Percentiles rank a stretch among this genome's conserved stretches.
These are phyloP conservation scores for Trichothecium sympodiale DNA, from an alignment of 2,329 filamentous ascomycete species.

Conservation along the genomic window DNA sequence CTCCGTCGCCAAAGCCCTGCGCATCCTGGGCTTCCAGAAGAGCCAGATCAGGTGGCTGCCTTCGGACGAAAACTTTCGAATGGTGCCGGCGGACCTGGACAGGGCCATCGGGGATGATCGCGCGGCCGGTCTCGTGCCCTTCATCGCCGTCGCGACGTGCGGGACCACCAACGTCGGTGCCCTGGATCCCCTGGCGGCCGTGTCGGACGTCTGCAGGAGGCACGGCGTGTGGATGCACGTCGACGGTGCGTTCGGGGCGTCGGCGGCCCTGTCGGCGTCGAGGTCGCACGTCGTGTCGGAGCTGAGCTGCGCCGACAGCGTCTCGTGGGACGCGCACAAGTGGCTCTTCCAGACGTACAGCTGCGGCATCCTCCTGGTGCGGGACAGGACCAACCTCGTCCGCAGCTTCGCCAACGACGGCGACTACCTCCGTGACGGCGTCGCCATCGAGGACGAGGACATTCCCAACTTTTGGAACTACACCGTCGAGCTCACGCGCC, in stretches of 20 bases:
- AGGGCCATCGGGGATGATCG: conserved; percentile 5
- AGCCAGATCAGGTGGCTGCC: conserved; percentile 6
- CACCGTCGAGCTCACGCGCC: conserved; percentile 13
- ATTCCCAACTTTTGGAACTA: conserved; percentile 16
- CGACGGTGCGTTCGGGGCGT: conserved; percentile 14
- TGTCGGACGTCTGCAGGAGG: conserved; percentile 5
- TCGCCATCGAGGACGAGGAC: conserved; percentile 12
- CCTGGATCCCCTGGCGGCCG: conserved; percentile 6
- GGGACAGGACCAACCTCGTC: conserved; percentile 9
- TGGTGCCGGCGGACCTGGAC: conserved; percentile 2
- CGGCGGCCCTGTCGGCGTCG: conserved; percentile 9
- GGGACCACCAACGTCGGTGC: conserved; percentile 9
- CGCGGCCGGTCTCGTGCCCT: conserved; percentile 6
- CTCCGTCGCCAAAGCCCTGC: conserved; percentile 8
- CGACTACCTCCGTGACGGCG: conserved; percentile 13
- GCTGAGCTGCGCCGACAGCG: conserved; percentile 11
- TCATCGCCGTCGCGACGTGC: conserved; percentile 7
- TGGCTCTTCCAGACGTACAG: conserved; percentile 16
- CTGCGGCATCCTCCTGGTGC: conserved; percentile 12
- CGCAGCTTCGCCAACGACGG: conserved; percentile 13
- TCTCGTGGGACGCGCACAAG: conserved; percentile 17
- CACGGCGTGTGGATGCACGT: conserved; percentile 13
- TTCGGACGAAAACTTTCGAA: conserved; percentile 4
- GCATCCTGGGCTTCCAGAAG: conserved; percentile 6
- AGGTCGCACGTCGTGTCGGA: conserved; percentile 5